Base-by-base conservation (phyloP, 108 stramenopile species). In the Cylindrotheca fusiformis region DNA sequence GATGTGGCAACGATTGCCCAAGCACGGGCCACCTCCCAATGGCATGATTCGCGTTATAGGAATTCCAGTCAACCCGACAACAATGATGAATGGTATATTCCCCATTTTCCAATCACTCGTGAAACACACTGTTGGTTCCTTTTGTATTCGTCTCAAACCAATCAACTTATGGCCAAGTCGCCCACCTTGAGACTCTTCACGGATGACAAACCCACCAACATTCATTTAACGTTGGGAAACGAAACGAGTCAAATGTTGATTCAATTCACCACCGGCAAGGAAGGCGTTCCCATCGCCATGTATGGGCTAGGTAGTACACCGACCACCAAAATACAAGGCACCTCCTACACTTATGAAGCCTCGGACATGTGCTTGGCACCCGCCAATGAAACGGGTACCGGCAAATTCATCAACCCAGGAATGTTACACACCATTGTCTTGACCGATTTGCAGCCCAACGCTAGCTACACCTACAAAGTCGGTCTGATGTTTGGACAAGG, bases 341-440 rank as follows among this genome's bases (percentile, higher is more conserved):
- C 66, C 47, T 76, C 72, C 30, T 65, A 61, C 17, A 86, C 86
- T 4, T 91, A 88, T 52, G 4, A 41, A 19, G 78, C 82, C 1
- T 26, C 45, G 0, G 90, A 91, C 54, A 70, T 91, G 83, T 91
- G 90, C 60, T 52, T 67, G 49, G 78, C 63, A 53, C 86, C 84
- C 0, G 86, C 86, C 26, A 89, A 78, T 53, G 48, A 48, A 5
- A 75, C 65, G 8, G 75, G 72, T 32, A 46, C 75, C 8, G 80
- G 79, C 1, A 60, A 59, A 18, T 88, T 86, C 65, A 28, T 58
- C 1, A 33, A 63, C 1, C 90, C 90, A 17, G 85, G 86, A 27
- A 26, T 68, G 18, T 70, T 88, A 10, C 86, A 87, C 59, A 69
- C 74, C 32, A 79, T 86, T 29, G 62, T 58, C 17, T 48, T 86